These are phyloP conservation scores for Gynostemma pentaphyllum DNA, from an alignment of 306 rosid genomes.

Conservation along the genomic window DNA sequence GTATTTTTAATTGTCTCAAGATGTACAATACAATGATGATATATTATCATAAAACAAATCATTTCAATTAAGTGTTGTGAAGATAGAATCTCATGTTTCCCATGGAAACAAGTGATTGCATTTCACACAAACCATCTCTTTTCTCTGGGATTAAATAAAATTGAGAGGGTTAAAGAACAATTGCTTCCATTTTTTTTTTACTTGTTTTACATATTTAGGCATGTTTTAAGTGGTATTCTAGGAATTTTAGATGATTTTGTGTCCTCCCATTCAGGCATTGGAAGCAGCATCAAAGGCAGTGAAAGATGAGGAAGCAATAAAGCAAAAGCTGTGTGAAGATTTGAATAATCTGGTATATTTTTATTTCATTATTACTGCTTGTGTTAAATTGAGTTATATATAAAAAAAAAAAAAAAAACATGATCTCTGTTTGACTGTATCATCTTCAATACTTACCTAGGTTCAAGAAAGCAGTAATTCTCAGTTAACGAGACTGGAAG, in stretches of 20 bases:
- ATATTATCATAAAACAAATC: not conserved
- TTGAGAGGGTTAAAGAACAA: not conserved
- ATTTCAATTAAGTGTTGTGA: not conserved
- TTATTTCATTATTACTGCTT: slow-evolving; percentile 3
- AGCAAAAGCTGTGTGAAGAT: slow-evolving; percentile 85
- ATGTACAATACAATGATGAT: not conserved
- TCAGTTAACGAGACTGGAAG: slow-evolving; percentile 72
- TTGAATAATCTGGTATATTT: slow-evolving; percentile 61
- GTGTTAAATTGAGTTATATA: slow-evolving; percentile 2
- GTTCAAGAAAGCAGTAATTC: slow-evolving; percentile 81
- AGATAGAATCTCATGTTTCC: not conserved
- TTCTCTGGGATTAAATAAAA: not conserved
- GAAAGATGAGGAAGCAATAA: slow-evolving; percentile 63
- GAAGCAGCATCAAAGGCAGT: slow-evolving; percentile 60
- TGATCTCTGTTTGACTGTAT: slow-evolving; percentile 25
- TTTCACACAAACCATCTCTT: not conserved
- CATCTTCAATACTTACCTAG: slow-evolving; percentile 20
- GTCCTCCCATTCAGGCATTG: slow-evolving; percentile 40
- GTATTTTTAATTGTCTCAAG: not conserved
- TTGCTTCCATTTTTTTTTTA: not conserved
- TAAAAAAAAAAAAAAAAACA: too few relatives aligned
- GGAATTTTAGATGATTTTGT: not conserved
- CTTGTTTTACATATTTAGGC: not conserved
- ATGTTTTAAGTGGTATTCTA: not conserved
- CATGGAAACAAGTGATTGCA: not conserved